phyloP scores from a whole-genome alignment of 2,329 filamentous ascomycete species.

The Penicillium sp. region DNA sequence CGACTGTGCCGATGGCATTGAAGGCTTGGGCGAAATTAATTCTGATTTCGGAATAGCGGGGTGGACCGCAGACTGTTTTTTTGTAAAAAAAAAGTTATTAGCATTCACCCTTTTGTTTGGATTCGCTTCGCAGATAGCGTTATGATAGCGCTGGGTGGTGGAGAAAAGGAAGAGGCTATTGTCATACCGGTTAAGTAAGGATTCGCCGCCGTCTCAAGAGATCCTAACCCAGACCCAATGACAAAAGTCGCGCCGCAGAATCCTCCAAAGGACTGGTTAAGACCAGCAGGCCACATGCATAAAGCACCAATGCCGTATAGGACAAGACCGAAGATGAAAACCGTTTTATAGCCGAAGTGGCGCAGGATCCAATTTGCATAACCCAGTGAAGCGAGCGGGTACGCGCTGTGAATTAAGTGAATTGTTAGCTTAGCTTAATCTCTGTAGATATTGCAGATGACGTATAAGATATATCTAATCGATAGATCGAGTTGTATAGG shows the following conservation, averaged over 20 bases:
- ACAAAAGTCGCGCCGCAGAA: slow-evolving; percentile 75
- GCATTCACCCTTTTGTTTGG: too few species aligned
- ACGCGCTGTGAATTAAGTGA: slow-evolving; percentile 54
- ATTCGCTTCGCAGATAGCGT: too few species aligned
- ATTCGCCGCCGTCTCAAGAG: slow-evolving; percentile 78
- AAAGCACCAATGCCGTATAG: slow-evolving; percentile 75
- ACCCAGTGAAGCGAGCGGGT: slow-evolving; percentile 58
- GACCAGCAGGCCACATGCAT: slow-evolving; percentile 82
- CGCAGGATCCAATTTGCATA: slow-evolving; percentile 67
- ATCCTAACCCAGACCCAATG: slow-evolving; percentile 73
- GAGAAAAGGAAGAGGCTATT: neutral
- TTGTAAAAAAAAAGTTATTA: too few species aligned
- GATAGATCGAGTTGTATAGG: neutral
- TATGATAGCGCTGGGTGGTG: slow-evolving; percentile 14
- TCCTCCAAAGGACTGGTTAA: slow-evolving; percentile 72
- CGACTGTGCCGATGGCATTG: slow-evolving; percentile 74
- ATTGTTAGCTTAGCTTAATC: too few species aligned
- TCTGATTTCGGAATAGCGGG: slow-evolving; percentile 73
- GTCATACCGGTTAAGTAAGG: slow-evolving; percentile 67
- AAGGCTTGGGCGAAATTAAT: slow-evolving; percentile 79
- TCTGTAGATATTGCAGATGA: too few species aligned
- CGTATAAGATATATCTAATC: neutral
- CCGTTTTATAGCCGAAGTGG: slow-evolving; percentile 76
- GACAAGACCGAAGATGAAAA: slow-evolving; percentile 74
- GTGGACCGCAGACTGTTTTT: slow-evolving; percentile 70